These are phyloP conservation scores for Candida smagusa DNA, from an alignment of 1,139 yeast genomes.

Conservation along the genomic window DNA sequence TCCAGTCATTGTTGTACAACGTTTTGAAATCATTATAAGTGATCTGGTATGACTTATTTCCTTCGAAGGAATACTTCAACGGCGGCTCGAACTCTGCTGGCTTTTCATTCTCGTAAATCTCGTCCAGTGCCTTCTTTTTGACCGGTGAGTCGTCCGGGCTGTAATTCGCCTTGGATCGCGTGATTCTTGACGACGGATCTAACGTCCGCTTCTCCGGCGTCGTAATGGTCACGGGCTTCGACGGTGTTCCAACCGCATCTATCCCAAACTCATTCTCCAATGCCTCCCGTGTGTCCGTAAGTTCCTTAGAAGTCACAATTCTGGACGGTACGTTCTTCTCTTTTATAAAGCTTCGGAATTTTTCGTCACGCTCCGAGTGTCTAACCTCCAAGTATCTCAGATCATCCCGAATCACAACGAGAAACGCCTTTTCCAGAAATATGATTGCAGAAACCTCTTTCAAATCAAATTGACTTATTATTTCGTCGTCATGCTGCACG, in stretches of 20 bases:
- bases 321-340: too few species aligned
- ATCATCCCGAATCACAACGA: conserved; percentile 8
- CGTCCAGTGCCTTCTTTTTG: not conserved
- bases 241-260: conserved; percentile 5
- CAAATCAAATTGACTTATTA: too few species aligned
- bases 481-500: too few species aligned
- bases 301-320: too few species aligned
- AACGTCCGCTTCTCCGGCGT: not conserved
- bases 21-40: conserved; percentile 64
- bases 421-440: conserved; percentile 6
- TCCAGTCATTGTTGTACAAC: conserved; percentile 68
- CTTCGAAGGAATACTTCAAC: conserved; percentile 47
- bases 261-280: too few species aligned
- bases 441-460: too few species aligned
- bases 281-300: too few species aligned
- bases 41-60: conserved; percentile 48
- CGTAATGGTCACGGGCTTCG: not conserved
- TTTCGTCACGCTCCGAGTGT: conserved; percentile 9
- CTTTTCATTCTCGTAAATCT: conserved; percentile 8
- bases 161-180: not conserved
- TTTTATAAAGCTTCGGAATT: conserved; percentile 1
- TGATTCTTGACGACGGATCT: not conserved
- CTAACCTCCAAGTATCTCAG: conserved; percentile 9
- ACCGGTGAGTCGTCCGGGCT: not conserved
- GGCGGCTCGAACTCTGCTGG: conserved; percentile 45